These are phyloP conservation scores for Pseudotsuga menziesii DNA, from an alignment of 75 land plant species.

Conservation along the genomic window DNA sequence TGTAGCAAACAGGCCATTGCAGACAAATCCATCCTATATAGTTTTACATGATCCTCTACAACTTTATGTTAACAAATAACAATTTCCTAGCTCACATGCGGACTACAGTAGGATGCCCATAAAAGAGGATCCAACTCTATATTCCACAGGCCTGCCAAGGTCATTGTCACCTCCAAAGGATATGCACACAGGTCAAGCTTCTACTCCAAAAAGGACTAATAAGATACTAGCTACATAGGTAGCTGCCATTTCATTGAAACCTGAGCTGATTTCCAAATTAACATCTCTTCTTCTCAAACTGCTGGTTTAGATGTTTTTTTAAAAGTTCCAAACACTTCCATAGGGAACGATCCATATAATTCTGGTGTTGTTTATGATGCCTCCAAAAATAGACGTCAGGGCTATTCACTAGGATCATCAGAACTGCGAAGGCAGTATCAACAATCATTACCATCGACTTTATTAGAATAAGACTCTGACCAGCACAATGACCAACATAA, in stretches of 20 bases:
- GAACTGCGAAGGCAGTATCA: slow-evolving; percentile 22
- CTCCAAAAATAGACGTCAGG: slow-evolving; percentile 14
- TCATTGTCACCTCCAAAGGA: slow-evolving; percentile 11
- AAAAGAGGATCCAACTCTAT: slow-evolving; percentile 20
- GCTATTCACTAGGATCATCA: slow-evolving; percentile 2
- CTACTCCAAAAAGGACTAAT: slow-evolving; percentile 14
- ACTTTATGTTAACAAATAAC: slow-evolving; percentile 19
- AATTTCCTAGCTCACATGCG: slow-evolving; percentile 13
- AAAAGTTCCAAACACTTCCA: slow-evolving; percentile 12
- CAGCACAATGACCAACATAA: slow-evolving; percentile 23
- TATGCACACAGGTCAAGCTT: slow-evolving; percentile 3
- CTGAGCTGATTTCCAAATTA: slow-evolving; percentile 73
- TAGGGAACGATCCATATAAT: slow-evolving; percentile 9
- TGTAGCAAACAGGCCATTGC: no score
- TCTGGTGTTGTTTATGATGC: slow-evolving; percentile 7
- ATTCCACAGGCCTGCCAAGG: slow-evolving; percentile 15
- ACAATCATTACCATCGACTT: neutral
- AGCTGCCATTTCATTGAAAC: slow-evolving; percentile 48
- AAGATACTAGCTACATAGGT: slow-evolving; percentile 17
- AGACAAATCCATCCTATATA: neutral
- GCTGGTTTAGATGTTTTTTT: slow-evolving; percentile 15
- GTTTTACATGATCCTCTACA: neutral
- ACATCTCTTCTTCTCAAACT: slow-evolving; percentile 50
- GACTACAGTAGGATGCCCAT: slow-evolving; percentile 5
- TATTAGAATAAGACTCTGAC: slow-evolving; percentile 15